phyloP scores from a whole-genome alignment of 768 basidiomycete species.

The Obba rivulosa region DNA sequence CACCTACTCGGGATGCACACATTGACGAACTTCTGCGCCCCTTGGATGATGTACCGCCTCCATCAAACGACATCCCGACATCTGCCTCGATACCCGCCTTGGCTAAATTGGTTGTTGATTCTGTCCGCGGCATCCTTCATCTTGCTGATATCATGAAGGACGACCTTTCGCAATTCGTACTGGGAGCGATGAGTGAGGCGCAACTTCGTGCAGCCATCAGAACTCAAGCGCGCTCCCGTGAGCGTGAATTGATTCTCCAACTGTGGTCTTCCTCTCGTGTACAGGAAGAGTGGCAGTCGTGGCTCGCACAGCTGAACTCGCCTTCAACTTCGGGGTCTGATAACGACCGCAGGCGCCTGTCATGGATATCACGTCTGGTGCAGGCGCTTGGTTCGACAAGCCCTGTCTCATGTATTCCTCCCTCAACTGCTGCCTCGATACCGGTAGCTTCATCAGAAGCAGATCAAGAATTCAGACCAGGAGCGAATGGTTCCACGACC shows the following conservation, averaged over 20 bases:
- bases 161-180: constrained; percentile 59
- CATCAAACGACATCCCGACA: constrained; percentile 19
- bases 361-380: constrained; percentile 19
- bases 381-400: constrained; percentile 18
- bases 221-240: constrained; percentile 48
- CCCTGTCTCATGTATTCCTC: constrained; percentile 20
- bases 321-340: not conserved
- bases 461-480: not conserved
- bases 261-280: constrained; percentile 40
- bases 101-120: constrained; percentile 44
- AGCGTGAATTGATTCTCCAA: constrained; percentile 48
- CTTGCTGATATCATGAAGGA: constrained; percentile 62
- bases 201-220: constrained; percentile 46
- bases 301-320: constrained; percentile 15
- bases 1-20: constrained; percentile 55
- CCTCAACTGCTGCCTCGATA: constrained; percentile 9
- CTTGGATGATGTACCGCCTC: constrained; percentile 18
- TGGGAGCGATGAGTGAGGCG: constrained; percentile 62
- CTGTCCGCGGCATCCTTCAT: constrained; percentile 41
- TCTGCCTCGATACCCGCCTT: constrained; percentile 26
- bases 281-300: constrained; percentile 19
- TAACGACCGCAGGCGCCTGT: not conserved
- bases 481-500: not conserved
- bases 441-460: not conserved
- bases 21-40: constrained; percentile 39